Base-by-base conservation (phyloP, 805 yeast genomes). In the Alloascoidea hylecoeti region DNA sequence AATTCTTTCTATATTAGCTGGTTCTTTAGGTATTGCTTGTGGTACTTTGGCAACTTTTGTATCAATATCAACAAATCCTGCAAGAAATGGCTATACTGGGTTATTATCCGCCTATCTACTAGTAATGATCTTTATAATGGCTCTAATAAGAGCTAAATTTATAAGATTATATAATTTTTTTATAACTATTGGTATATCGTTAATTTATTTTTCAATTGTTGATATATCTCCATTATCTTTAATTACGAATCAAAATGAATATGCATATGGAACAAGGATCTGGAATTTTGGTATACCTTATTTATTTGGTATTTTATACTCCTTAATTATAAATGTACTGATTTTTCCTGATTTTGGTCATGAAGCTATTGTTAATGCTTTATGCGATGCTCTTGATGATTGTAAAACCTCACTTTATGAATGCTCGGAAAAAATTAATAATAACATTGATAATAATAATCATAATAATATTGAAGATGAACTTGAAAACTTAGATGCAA, bases 251-350 rank as follows among this genome's bases (percentile, higher is more conserved):
- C 5, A 34, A 1, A 17, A 32, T 12, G n/a, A n/a, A n/a, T n/a
- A n/a, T n/a, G 13, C 30, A n/a, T 17, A 53, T n/a, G 61, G 68
- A 66, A 44, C 44, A 17, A 38, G 51, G 39, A 50, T 48, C 37
- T 58, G 68, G 64, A 58, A 66, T 37, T 58, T 66, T 42, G 61
- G 61, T 3, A 54, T 68, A 4, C 70, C 74, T 0, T 66, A 63
- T 41, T 41, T 61, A 0, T 63, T 66, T 45, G 75, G 74, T 1
- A 39, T 65, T 2, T 23, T 61, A 13, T 37, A 65, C 1, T 58
- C 68, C 0, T 39, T 66, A 9, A 16, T 55, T 1, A 55, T 61
- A 2, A 60, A 65, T 33, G 28, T 57, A 3, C 2, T 49, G 3
- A 44, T 64, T 14, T 57, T 53, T 38, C 73, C 75, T 4, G 61